Evolutionary conservation across 306 rosid genomes (phyloP).

Genomic region (Datisca glomerata): DNA sequence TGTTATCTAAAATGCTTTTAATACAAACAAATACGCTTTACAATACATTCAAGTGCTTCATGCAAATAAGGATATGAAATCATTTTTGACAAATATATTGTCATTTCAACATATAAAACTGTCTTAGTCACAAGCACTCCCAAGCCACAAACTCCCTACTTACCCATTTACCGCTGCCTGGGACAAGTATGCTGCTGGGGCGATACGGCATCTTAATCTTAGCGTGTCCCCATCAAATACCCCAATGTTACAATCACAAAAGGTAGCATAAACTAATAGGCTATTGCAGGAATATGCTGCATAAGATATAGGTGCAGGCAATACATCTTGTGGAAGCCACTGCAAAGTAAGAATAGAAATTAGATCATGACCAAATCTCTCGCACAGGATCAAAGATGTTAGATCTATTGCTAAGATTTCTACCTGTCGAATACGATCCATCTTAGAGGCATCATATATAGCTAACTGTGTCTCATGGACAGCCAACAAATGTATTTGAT

Average conservation of each 20-base stretch:
- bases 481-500: slow-evolving; percentile 62
- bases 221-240: slow-evolving; percentile 77
- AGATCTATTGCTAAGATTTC: slow-evolving; percentile 6
- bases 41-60: too few relatives aligned
- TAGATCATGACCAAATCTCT: background rate
- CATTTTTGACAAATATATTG: too few relatives aligned
- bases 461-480: slow-evolving; percentile 81
- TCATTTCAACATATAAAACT: too few relatives aligned
- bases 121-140: too few relatives aligned
- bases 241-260: slow-evolving; percentile 63
- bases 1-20: too few relatives aligned
- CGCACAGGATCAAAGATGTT: background rate
- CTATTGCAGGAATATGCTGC: slow-evolving; percentile 78
- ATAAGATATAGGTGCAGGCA: slow-evolving; percentile 53
- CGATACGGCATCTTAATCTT: slow-evolving; percentile 67
- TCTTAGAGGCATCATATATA: slow-evolving; percentile 75
- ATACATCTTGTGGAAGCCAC: slow-evolving; percentile 85
- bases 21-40: too few relatives aligned
- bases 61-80: too few relatives aligned
- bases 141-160: slow-evolving; percentile 15
- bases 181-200: slow-evolving; percentile 53
- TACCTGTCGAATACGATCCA: slow-evolving; percentile 85
- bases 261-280: slow-evolving; percentile 47
- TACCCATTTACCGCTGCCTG: slow-evolving; percentile 47
- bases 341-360: slow-evolving; percentile 26